Percentiles rank a stretch among this genome's conserved stretches.
These are phyloP conservation scores for Fraxinus albicans DNA, from an alignment of 305 asterid species.

Conservation along the genomic window DNA sequence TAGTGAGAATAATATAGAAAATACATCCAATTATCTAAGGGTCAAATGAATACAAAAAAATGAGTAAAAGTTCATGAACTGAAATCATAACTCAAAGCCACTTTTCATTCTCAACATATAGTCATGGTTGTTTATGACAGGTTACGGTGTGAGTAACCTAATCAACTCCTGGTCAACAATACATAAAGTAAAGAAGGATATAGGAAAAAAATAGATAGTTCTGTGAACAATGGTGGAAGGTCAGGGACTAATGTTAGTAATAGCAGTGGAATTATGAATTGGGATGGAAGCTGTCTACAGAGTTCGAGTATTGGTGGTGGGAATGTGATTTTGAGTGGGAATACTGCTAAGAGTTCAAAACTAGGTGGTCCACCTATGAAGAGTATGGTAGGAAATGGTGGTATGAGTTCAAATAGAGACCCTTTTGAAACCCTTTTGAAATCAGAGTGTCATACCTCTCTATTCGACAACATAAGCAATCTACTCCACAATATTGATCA, in stretches of 20 bases:
- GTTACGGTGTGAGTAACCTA: no score
- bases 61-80: no score
- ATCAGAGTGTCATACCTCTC: constrained; percentile 16
- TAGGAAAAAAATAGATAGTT: constrained; percentile 30
- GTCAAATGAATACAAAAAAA: no score
- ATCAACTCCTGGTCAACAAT: no score
- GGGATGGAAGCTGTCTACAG: constrained; percentile 28
- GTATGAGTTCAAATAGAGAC: constrained; percentile 49
- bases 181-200: no score
- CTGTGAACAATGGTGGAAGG: constrained; percentile 32
- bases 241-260: constrained; percentile 41
- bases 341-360: constrained; percentile 35
- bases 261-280: constrained; percentile 33
- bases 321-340: constrained; percentile 44
- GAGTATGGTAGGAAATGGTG: constrained; percentile 52
- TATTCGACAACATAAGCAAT: neutral
- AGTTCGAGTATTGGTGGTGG: constrained; percentile 33
- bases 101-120: no score
- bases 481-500: no score
- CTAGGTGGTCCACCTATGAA: constrained; percentile 57
- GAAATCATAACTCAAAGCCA: no score
- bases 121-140: no score
- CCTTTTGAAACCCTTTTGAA: constrained; percentile 51
- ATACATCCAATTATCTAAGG: no score
- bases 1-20: no score